Evolutionary conservation across 805 yeast species (phyloP).

Genomic region (Jamesozyma piceae): DNA sequence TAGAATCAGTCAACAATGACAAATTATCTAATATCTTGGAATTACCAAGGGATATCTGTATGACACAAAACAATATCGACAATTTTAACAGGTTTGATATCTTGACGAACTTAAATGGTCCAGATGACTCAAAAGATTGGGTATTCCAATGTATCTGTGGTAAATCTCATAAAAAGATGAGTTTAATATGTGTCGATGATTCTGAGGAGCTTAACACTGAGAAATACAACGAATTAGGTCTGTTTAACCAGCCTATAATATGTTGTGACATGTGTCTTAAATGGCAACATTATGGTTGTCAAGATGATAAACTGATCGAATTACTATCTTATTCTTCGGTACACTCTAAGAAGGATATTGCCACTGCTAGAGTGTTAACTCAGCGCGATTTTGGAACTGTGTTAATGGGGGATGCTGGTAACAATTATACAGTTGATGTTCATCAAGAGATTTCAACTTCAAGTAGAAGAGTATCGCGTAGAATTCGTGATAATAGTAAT

Average conservation of each 20-base stretch:
- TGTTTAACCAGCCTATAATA: conserved; percentile 17
- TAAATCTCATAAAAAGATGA: conserved; percentile 2
- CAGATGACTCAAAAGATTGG: conserved; percentile 24
- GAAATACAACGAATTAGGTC: conserved; percentile 1
- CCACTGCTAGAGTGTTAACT: conserved; percentile 2
- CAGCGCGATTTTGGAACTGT: conserved; percentile 17
- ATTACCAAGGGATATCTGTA: conserved; percentile 22
- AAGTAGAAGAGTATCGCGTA: conserved; percentile 14
- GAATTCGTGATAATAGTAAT: conserved; percentile 3
- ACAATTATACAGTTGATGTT: not conserved
- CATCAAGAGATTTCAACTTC: not conserved
- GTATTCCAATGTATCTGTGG: conserved; percentile 23
- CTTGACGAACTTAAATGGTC: conserved; percentile 8
- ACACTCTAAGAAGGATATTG: conserved; percentile 5
- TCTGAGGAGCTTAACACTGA: conserved; percentile 10
- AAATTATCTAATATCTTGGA: conserved; percentile 11
- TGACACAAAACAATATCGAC: conserved; percentile 20
- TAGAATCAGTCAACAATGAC: too few species aligned
- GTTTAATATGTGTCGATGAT: conserved; percentile 1
- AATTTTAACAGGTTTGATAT: conserved; percentile 16
- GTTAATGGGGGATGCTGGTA: conserved; percentile 12
- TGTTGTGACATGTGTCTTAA: conserved; percentile 28
- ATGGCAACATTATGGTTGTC: conserved; percentile 31
- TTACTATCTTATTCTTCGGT: conserved; percentile 7
- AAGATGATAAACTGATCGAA: conserved; percentile 11